Evolutionary conservation across 805 yeast species (phyloP).

Genomic region (Metschnikowia arizonensis): DNA sequence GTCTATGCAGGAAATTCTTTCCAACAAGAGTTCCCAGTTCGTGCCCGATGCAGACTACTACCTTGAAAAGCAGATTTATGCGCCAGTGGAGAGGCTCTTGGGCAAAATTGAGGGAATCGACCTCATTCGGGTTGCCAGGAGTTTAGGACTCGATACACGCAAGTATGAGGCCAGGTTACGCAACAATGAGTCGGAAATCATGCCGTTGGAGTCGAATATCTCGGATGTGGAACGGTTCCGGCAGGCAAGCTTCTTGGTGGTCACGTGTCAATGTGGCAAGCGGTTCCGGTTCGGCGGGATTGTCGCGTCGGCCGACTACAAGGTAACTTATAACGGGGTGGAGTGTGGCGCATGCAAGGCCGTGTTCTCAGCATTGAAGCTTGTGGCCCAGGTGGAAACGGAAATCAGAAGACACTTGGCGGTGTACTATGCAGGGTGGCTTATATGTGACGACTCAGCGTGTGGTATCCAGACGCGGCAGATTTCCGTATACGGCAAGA

Average conservation of each 20-base stretch:
- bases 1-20: constrained; percentile 68
- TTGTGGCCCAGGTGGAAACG: constrained; percentile 73
- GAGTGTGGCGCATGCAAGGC: constrained; percentile 60
- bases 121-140: constrained; percentile 66
- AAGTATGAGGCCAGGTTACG: constrained; percentile 49
- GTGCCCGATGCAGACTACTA: constrained; percentile 76
- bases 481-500: constrained; percentile 81
- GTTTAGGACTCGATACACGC: constrained; percentile 72
- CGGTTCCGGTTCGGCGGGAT: constrained; percentile 73
- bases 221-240: constrained; percentile 80
- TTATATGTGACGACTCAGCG: constrained; percentile 77
- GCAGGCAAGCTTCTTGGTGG: constrained; percentile 49
- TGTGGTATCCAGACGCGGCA: constrained; percentile 81
- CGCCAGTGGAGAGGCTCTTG: constrained; percentile 84
- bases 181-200: constrained; percentile 45
- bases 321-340: constrained; percentile 64
- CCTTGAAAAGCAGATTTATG: constrained; percentile 81
- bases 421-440: constrained; percentile 80
- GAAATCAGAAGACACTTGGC: constrained; percentile 66
- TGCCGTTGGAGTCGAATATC: constrained; percentile 77
- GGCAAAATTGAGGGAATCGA: constrained; percentile 87
- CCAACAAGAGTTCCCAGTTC: constrained; percentile 41
- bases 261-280: constrained; percentile 62
- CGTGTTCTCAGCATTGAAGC: constrained; percentile 46
- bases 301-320: constrained; percentile 55